Conservation (phyloP, 192 early-diverging fungal species). For the Backusella tuberculispora region DNA sequence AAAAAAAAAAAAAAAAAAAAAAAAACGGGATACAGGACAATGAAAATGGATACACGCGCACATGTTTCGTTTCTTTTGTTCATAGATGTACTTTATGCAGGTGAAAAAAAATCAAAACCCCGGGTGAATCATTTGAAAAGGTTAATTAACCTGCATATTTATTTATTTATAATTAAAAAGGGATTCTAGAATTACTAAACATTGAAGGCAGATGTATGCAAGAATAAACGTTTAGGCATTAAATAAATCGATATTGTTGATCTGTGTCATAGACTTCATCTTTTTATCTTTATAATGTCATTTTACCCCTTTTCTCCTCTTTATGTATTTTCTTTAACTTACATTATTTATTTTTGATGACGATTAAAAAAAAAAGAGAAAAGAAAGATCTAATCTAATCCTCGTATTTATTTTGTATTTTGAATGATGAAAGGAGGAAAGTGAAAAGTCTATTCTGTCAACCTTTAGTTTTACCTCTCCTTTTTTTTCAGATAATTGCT, state of each 20-base stretch:
- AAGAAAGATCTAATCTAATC: too few relatives aligned
- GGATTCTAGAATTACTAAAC: constrained; percentile 1
- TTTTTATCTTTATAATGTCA: neutral
- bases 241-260: neutral
- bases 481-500: too few relatives aligned
- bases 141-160: constrained; percentile 3
- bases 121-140: neutral
- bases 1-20: neutral
- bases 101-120: constrained; percentile 5
- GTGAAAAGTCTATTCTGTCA: too few relatives aligned
- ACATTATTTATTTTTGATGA: neutral
- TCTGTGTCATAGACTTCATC: neutral
- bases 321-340: neutral
- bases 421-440: too few relatives aligned
- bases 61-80: neutral
- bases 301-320: neutral
- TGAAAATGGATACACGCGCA: neutral
- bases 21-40: neutral
- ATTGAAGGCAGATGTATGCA: neutral
- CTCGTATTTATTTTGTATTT: too few relatives aligned
- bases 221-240: neutral
- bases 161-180: constrained; percentile 12
- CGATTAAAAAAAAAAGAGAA: too few relatives aligned
- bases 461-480: too few relatives aligned
- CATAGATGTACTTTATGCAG: neutral